Base-by-base conservation (phyloP, 1,139 yeast genomes). In the Pneumocystis wakefieldiae region DNA sequence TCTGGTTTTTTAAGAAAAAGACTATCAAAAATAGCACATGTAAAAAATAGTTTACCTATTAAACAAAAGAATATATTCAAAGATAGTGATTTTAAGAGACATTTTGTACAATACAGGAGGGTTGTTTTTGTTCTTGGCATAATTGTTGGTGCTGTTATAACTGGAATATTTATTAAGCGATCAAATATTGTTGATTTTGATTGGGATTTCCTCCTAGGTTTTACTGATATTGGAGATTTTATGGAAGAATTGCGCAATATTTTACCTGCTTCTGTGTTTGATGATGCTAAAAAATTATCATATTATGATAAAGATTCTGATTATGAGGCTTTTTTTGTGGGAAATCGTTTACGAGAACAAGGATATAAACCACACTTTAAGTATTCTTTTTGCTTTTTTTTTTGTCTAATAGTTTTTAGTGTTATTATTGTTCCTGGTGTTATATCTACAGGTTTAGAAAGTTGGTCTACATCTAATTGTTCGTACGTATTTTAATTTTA, bases 361-460 rank as follows among this genome's bases (percentile, higher is more conserved):
- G 36, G 60, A 39, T 61, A 62, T 35, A 36, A 62, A 41, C 3
- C 61, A 38, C 37, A 59, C 39, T 36, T 60, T 15, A 64, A 61
- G 42, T 67, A 64, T 19, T 60, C 57, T 28, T 65, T 41, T 28
- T 64, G 57, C 19, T 65, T 42, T 59, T 57, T 15, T 38, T 59
- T 58, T 39, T 32, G 39, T 38, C 8, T 57, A 28, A 57, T 15
- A 10, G 10, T 62, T 59, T 57, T 36, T 62, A 28, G 48, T 28
- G 28, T 57, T 37, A 19, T 41, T 17, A 53, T 61, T 63, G 64
- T 92, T 32, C 98, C 98, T 0, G 98, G 98, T 1, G 97, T 92
- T 8, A 87, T 89, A 62, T 87, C 96, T 38, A 91, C 97, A 0
- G 97, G 97, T 1, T 79, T 92, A 59, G 98, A 94, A 73, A 85